Evolutionary conservation across 148 eudicot genomes (phyloP).

Genomic region (Talinum fruticosum): DNA sequence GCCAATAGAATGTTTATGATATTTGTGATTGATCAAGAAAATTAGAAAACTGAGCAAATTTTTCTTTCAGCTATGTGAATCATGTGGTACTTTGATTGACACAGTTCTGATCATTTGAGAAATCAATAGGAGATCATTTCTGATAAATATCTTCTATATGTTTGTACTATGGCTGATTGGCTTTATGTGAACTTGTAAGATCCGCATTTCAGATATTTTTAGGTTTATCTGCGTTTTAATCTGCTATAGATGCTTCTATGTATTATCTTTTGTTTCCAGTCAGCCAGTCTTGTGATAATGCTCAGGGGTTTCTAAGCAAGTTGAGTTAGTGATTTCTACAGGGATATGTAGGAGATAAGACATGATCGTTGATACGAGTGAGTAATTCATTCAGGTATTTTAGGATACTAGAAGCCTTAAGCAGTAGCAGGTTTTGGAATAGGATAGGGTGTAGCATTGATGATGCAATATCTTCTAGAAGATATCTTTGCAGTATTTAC

Average conservation of each 20-base stretch:
- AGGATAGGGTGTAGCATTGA: not conserved
- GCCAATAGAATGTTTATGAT: not conserved
- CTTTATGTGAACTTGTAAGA: not conserved
- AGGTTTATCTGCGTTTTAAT: not conserved
- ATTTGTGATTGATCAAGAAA: no score
- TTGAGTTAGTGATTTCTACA: not conserved
- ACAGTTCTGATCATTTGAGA: not conserved
- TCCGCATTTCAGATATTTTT: no score
- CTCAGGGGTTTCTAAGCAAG: not conserved
- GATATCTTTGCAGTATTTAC: no score
- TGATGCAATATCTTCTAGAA: no score
- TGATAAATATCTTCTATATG: not conserved
- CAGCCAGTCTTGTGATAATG: not conserved
- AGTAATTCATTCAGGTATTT: not conserved
- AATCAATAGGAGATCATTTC: not conserved
- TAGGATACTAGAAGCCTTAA: not conserved
- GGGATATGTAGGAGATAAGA: not conserved
- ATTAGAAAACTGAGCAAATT: no score
- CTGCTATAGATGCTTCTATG: not conserved
- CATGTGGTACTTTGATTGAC: not conserved
- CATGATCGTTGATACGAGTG: not conserved
- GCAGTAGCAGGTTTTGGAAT: not conserved
- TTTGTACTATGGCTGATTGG: not conserved
- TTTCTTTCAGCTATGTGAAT: not conserved
- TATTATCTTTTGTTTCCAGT: not conserved